These are phyloP conservation scores for Boletus tylopilopsis DNA, from an alignment of 768 basidiomycete species.

Conservation along the genomic window DNA sequence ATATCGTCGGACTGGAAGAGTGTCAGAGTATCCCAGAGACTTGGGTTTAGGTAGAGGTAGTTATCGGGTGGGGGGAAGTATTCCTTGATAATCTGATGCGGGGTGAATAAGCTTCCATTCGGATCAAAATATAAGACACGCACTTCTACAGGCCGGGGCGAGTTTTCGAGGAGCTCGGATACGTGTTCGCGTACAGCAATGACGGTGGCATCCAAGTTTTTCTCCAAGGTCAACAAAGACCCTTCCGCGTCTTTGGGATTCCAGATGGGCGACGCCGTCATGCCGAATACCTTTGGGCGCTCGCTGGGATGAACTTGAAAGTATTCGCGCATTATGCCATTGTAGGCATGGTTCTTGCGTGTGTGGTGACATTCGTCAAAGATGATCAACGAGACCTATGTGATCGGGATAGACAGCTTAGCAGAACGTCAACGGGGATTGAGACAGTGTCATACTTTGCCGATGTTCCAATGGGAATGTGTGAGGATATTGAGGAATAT, in stretches of 20 bases:
- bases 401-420: not conserved
- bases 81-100: constrained; percentile 49
- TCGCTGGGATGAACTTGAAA: constrained; percentile 38
- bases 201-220: constrained; percentile 69
- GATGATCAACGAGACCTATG: constrained; percentile 55
- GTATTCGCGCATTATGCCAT: constrained; percentile 56
- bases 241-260: constrained; percentile 64
- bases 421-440: not conserved
- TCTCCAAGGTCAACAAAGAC: constrained; percentile 62
- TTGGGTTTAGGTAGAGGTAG: constrained; percentile 56
- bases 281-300: constrained; percentile 86
- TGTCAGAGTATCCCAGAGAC: constrained; percentile 51
- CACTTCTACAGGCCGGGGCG: constrained; percentile 67
- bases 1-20: constrained; percentile 34
- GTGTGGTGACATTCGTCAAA: constrained; percentile 60
- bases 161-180: constrained; percentile 58
- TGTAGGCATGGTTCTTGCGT: constrained; percentile 54
- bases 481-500: constrained; percentile 77
- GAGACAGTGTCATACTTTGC: constrained; percentile 39
- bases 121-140: constrained; percentile 10
- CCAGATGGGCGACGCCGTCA: constrained; percentile 91
- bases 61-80: constrained; percentile 49
- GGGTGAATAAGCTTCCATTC: not conserved
- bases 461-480: constrained; percentile 78
- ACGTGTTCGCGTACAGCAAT: constrained; percentile 69